Evolutionary conservation across 768 basidiomycete species (phyloP), one percentile per base, ranked within the genome.

Genomic region (Rhizopogon vulgaris): DNA sequence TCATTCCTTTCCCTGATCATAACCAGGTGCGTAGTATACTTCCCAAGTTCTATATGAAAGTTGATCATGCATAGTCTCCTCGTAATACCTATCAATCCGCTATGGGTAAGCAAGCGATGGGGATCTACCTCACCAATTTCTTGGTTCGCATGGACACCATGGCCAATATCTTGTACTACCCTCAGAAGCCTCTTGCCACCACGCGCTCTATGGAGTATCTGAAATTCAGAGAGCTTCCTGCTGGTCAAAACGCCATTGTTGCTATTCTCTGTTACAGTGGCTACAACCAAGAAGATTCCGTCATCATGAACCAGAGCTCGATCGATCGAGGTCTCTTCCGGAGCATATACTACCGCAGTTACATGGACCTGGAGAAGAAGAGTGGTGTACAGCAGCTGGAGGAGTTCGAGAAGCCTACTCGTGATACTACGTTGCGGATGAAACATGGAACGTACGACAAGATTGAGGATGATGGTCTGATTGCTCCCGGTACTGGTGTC

Each of bases 101-200:
- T 48, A 99, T 99, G 95, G 96, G 96, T 60, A 99, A 99, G 74
- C 95, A 99, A 82, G 95, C 95, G 10, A 99, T 99, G 95, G 95
- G 96, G 47, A 93, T 98, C 58, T 96, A 90, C 71, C 79, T 98
- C 34, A 98, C 95, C 34, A 99, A 98, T 71, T 99, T 95, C 78
- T 82, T 96, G 59, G 88, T 97, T 59, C 92, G 95, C 49, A 95
- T 98, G 93, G 95, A 99, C 69, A 99, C 96, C 9, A 98, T 98
- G 95, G 93, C 95, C 59, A 99, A 99, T 64, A 96, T 99, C 57
- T 79, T 99, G 41, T 99, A 96, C 71, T 99, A 99, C 67, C 95
- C 95, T 25, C 95, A 99, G 74, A 99, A 99, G 67, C 96, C 95
- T 32, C 85, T 98, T 41, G 95, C 95, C 1, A 98, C 95, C 1